Percentiles rank a stretch among this genome's conserved stretches.
These are phyloP conservation scores for Podaxis sp. DNA, from an alignment of 768 basidiomycete species.

Conservation along the genomic window DNA sequence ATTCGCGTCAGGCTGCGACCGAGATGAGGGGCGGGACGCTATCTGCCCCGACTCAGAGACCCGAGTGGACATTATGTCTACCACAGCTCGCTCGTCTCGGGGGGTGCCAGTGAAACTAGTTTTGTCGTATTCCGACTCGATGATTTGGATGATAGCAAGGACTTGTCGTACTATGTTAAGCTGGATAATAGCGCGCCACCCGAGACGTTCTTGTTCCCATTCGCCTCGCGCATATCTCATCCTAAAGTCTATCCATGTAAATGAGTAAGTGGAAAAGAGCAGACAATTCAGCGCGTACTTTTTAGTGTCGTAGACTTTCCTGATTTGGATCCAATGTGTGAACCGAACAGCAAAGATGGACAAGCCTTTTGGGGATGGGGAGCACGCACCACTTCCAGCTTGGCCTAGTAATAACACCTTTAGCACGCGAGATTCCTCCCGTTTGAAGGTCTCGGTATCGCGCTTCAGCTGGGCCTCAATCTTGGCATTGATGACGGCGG, in stretches of 20 bases:
- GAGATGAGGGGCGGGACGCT: not conserved
- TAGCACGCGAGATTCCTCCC: not conserved
- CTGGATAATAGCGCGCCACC: slow-evolving; percentile 76
- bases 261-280: not conserved
- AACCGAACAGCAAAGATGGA: slow-evolving; percentile 2
- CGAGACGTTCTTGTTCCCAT: slow-evolving; percentile 64
- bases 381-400: slow-evolving; percentile 55
- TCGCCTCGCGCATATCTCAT: slow-evolving; percentile 59
- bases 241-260: slow-evolving; percentile 53
- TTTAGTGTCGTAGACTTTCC: slow-evolving; percentile 71
- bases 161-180: slow-evolving; percentile 76
- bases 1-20: slow-evolving; percentile 12
- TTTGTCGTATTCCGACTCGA: slow-evolving; percentile 44
- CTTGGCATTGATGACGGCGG: not conserved
- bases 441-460: not conserved
- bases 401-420: slow-evolving; percentile 63
- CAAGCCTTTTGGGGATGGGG: not conserved
- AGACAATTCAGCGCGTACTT: slow-evolving; percentile 32
- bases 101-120: not conserved
- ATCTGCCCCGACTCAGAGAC: not conserved
- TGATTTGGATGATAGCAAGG: slow-evolving; percentile 56
- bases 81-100: not conserved
- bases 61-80: not conserved
- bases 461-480: slow-evolving; percentile 1
- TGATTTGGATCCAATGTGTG: slow-evolving; percentile 19